Percentiles rank a stretch among this genome's conserved stretches.
Conservation (phyloP, 768 basidiomycete species). For the Saitozyma sp. region DNA sequence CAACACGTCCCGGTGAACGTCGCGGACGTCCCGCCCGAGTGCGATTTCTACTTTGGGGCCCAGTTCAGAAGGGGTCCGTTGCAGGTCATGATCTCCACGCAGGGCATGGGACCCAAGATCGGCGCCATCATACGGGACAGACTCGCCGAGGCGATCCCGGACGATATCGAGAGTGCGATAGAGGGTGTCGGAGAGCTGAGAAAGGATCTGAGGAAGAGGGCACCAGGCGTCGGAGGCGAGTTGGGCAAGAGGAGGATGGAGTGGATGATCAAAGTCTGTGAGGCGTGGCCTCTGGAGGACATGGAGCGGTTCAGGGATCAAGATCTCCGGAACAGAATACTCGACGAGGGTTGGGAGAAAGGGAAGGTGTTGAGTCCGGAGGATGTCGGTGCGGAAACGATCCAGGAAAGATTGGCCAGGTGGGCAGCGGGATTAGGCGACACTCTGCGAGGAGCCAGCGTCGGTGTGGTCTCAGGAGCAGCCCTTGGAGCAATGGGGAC, state of each 20-base stretch:
- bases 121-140: slow-evolving; percentile 75
- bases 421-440: slow-evolving; percentile 3
- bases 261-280: slow-evolving; percentile 79
- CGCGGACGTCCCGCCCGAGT: slow-evolving; percentile 90
- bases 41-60: slow-evolving; percentile 98
- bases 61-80: slow-evolving; percentile 86
- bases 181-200: slow-evolving; percentile 75
- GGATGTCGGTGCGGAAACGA: slow-evolving; percentile 21
- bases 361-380: slow-evolving; percentile 45
- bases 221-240: slow-evolving; percentile 80
- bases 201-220: slow-evolving; percentile 69
- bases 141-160: slow-evolving; percentile 69
- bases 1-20: slow-evolving; percentile 84
- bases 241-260: slow-evolving; percentile 78
- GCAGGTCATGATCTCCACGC: slow-evolving; percentile 94
- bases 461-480: not conserved
- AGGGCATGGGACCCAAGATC: slow-evolving; percentile 86
- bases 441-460: slow-evolving; percentile 3
- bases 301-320: slow-evolving; percentile 68
- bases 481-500: not conserved
- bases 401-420: not conserved
- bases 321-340: slow-evolving; percentile 62
- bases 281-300: slow-evolving; percentile 79
- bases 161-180: slow-evolving; percentile 73
- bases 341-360: slow-evolving; percentile 86